Percentiles rank a stretch among this genome's conserved stretches.
phyloP scores from a whole-genome alignment of 2,329 filamentous ascomycete genomes.

The Rutstroemia sp. region DNA sequence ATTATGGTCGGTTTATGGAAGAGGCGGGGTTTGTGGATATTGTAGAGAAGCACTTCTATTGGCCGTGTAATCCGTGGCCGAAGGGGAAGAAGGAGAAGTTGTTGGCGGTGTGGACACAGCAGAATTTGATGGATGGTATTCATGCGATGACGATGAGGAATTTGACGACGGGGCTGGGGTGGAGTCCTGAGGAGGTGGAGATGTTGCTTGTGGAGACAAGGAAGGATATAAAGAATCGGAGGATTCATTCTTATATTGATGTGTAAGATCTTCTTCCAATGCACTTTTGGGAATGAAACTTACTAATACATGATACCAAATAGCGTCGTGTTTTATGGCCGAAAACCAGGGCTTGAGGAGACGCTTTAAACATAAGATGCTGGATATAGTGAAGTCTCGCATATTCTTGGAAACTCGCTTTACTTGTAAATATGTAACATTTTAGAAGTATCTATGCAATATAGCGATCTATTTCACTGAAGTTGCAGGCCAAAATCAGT shows the following conservation, averaged over 20 bases:
- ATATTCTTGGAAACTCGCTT: too few species aligned
- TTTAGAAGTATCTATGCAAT: too few species aligned
- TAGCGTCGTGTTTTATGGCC: slow-evolving; percentile 4
- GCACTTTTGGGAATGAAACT: too few species aligned
- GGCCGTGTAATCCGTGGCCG: slow-evolving; percentile 46
- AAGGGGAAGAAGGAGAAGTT: slow-evolving; percentile 44
- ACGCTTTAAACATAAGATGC: too few species aligned
- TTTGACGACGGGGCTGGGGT: slow-evolving; percentile 34
- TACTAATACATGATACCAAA: neutral
- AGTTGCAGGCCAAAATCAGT: too few species aligned
- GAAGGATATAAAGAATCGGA: slow-evolving; percentile 31
- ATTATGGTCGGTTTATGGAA: slow-evolving; percentile 32
- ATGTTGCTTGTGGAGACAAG: slow-evolving; percentile 33
- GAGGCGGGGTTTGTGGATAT: slow-evolving; percentile 49
- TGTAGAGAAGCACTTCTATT: slow-evolving; percentile 38
- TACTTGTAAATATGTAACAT: too few species aligned
- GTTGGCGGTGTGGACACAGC: slow-evolving; percentile 32
- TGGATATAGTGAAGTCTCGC: too few species aligned
- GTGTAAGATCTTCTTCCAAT: slow-evolving; percentile 16
- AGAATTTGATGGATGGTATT: slow-evolving; percentile 18
- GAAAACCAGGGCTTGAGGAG: neutral
- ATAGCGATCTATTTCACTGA: too few species aligned
- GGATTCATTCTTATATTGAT: slow-evolving; percentile 31
- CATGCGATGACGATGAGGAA: slow-evolving; percentile 27
- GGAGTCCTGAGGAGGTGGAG: slow-evolving; percentile 32